phyloP scores from a whole-genome alignment of 1,284 basidiomycete species.

The Melampsora americana region DNA sequence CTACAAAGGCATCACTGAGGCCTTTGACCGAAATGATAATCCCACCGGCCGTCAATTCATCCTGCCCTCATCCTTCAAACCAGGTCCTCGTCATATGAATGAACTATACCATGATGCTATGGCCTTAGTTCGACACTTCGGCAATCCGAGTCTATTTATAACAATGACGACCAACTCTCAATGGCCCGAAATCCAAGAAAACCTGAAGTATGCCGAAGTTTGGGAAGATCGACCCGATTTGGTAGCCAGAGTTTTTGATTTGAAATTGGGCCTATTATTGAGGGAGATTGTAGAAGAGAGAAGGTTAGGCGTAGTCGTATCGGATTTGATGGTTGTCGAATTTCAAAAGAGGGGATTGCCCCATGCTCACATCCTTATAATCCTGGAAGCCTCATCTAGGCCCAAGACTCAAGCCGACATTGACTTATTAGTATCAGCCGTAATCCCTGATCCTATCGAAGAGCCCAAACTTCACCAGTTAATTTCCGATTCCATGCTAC shows the following conservation, averaged over 20 bases:
- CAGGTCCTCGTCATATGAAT: background rate
- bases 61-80: constrained; percentile 4
- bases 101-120: constrained; percentile 23
- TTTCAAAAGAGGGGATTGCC: too few relatives aligned
- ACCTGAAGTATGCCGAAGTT: background rate
- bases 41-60: too few relatives aligned
- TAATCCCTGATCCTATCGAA: constrained; percentile 56
- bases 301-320: background rate
- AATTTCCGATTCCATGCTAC: constrained; percentile 44
- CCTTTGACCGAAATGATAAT: too few relatives aligned
- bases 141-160: constrained; percentile 25
- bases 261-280: background rate
- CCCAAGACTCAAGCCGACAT: constrained; percentile 54
- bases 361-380: constrained; percentile 59
- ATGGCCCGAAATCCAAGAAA: constrained; percentile 55
- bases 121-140: constrained; percentile 2
- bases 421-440: constrained; percentile 56
- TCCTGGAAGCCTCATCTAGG: constrained; percentile 53
- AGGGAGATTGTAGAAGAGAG: background rate
- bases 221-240: background rate
- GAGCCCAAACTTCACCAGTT: constrained; percentile 56
- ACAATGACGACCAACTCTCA: constrained; percentile 46
- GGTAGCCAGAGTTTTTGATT: background rate
- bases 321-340: too few relatives aligned
- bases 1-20: constrained; percentile 1